A percentile compares a stretch with the other conserved stretches of the same genome.
These are phyloP conservation scores for Gastrodia elata DNA, from an alignment of 106 monocot genomes.

Conservation along the genomic window DNA sequence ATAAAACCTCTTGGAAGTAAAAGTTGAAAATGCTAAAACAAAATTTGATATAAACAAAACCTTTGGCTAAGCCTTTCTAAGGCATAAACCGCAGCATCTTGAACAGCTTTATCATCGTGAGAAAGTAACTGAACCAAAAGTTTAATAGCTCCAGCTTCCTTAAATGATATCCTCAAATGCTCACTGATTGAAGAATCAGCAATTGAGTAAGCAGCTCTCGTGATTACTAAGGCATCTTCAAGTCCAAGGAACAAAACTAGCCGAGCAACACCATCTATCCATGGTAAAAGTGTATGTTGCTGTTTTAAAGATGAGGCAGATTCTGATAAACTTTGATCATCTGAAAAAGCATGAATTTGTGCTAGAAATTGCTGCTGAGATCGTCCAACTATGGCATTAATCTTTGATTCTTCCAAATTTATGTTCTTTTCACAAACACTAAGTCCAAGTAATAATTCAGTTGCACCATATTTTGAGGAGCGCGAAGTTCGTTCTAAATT, in stretches of 20 bases:
- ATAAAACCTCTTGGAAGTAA: neutral
- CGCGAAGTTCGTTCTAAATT: constrained; percentile 37
- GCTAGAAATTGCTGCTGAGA: constrained; percentile 94
- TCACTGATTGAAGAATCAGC: constrained; percentile 69
- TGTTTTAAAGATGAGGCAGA: constrained; percentile 19
- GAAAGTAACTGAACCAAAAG: constrained; percentile 45
- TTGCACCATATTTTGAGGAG: constrained; percentile 78
- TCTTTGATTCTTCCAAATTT: constrained; percentile 49
- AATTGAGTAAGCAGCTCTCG: constrained; percentile 56
- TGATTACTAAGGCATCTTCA: constrained; percentile 64
- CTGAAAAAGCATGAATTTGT: constrained; percentile 77
- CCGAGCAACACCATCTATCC: constrained; percentile 75
- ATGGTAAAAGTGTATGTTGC: constrained; percentile 54
- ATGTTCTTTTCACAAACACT: constrained; percentile 37
- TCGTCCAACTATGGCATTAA: constrained; percentile 74
- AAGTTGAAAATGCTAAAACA: neutral
- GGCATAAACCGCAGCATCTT: constrained; percentile 50
- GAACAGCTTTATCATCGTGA: constrained; percentile 32
- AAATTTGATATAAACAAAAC: constrained; percentile 18
- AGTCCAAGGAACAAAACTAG: constrained; percentile 81
- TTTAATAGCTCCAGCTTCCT: constrained; percentile 78
- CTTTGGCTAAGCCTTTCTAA: constrained; percentile 72
- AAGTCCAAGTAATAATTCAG: constrained; percentile 75
- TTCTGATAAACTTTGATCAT: constrained; percentile 23
- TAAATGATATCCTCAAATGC: constrained; percentile 55